Evolutionary conservation across 345 rosid genomes (phyloP).

Genomic region (Iberis pinnata): DNA sequence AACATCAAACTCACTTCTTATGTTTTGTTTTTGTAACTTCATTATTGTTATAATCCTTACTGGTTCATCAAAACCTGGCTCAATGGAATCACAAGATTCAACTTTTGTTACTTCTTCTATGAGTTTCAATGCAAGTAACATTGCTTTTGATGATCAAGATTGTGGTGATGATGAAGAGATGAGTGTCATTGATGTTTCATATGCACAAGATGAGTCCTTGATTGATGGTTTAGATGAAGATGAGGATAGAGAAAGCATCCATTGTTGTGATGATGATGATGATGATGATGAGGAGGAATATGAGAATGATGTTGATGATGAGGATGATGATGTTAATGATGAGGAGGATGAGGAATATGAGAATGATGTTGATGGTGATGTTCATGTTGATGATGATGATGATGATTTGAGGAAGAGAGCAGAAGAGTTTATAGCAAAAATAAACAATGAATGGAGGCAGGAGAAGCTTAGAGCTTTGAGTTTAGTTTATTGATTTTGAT

Average conservation of each 20-base stretch:
- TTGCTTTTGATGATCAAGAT: slow-evolving; percentile 9
- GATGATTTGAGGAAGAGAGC: slow-evolving; percentile 54
- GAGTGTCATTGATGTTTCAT: background rate
- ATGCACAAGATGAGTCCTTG: slow-evolving; percentile 2
- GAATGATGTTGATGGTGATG: no score
- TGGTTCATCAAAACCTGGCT: slow-evolving; percentile 20
- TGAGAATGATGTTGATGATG: no score
- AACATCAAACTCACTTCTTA: slow-evolving; percentile 29
- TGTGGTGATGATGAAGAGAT: slow-evolving; percentile 2
- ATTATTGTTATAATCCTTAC: slow-evolving; percentile 26
- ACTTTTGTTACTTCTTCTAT: background rate
- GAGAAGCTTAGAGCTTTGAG: slow-evolving; percentile 34
- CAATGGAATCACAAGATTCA: slow-evolving; percentile 4
- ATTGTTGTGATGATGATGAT: background rate
- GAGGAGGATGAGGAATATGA: no score
- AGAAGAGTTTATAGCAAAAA: slow-evolving; percentile 53
- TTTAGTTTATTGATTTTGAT: slow-evolving; percentile 18
- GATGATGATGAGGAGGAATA: no score
- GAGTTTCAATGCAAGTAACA: background rate
- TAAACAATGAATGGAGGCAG: slow-evolving; percentile 50
- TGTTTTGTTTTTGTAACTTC: slow-evolving; percentile 31
- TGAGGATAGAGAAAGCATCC: background rate
- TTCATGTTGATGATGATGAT: slow-evolving; percentile 23
- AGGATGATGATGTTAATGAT: no score
- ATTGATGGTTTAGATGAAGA: background rate